Percentiles rank a stretch among this genome's conserved stretches.
phyloP scores from a whole-genome alignment of 768 basidiomycete genomes.

The Paxillus rubicundulus region DNA sequence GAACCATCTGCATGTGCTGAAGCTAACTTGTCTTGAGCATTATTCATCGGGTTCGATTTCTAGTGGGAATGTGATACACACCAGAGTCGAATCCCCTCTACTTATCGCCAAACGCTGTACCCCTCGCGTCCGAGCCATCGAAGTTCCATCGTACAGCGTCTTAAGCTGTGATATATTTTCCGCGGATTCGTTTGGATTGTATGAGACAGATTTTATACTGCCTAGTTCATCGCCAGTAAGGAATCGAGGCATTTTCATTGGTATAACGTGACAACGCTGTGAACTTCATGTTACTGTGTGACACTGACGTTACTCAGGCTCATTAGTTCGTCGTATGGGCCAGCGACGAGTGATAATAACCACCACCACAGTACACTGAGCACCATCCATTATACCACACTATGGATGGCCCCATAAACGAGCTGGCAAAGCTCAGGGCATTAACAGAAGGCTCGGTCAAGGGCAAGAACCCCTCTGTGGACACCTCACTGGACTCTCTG shows the following conservation, averaged over 20 bases:
- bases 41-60: conserved; percentile 16
- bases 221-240: conserved; percentile 79
- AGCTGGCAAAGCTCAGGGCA: conserved; percentile 74
- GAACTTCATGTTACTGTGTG: too few species aligned
- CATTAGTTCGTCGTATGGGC: neutral
- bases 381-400: conserved; percentile 4
- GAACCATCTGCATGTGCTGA: conserved; percentile 64
- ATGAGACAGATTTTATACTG: conserved; percentile 61
- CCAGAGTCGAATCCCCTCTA: conserved; percentile 34
- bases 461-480: conserved; percentile 53
- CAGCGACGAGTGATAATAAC: neutral
- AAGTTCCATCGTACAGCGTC: conserved; percentile 33
- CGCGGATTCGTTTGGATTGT: conserved; percentile 31
- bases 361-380: neutral
- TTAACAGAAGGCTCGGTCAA: conserved; percentile 47
- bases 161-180: conserved; percentile 35
- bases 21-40: conserved; percentile 56
- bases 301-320: neutral
- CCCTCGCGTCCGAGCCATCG: conserved; percentile 33
- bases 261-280: conserved; percentile 28
- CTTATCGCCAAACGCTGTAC: conserved; percentile 41
- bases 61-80: conserved; percentile 29
- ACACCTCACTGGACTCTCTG: conserved; percentile 63
- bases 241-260: conserved; percentile 63
- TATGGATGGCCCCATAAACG: conserved; percentile 78